Percentiles rank a stretch among this genome's conserved stretches.
These are phyloP conservation scores for Nemophila menziesii DNA, from an alignment of 257 asterid species.

Conservation along the genomic window DNA sequence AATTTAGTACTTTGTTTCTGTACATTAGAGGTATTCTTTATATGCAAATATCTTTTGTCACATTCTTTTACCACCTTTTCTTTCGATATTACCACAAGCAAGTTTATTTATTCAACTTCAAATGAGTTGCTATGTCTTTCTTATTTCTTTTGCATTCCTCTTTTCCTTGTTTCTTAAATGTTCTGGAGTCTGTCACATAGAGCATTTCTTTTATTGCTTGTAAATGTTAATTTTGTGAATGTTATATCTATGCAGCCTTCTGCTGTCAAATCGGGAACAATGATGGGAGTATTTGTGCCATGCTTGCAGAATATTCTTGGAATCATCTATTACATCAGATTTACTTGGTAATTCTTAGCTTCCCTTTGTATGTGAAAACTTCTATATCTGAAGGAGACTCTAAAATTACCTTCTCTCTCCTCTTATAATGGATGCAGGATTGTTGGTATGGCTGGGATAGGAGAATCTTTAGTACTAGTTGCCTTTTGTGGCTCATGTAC, in stretches of 20 bases:
- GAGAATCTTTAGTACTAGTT: slow-evolving; percentile 82
- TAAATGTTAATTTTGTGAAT: slow-evolving; percentile 7
- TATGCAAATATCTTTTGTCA: too few species aligned
- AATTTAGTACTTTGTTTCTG: neutral
- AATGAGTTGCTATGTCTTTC: too few species aligned
- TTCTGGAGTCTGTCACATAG: neutral
- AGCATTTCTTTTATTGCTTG: slow-evolving; percentile 1
- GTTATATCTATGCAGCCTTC: slow-evolving; percentile 38
- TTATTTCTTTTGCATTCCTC: neutral
- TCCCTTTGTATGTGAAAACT: slow-evolving; percentile 5
- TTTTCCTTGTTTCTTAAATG: too few species aligned
- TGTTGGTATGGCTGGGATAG: slow-evolving; percentile 98
- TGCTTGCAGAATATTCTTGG: slow-evolving; percentile 96
- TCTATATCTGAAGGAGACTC: neutral
- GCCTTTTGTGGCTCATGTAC: slow-evolving; percentile 93
- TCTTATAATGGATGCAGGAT: slow-evolving; percentile 66
- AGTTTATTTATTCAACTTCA: too few species aligned
- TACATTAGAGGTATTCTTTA: neutral
- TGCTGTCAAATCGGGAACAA: slow-evolving; percentile 68
- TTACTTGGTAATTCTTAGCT: slow-evolving; percentile 59
- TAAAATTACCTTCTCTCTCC: neutral
- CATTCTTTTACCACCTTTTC: too few species aligned
- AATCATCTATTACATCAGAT: slow-evolving; percentile 88
- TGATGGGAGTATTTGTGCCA: slow-evolving; percentile 99
- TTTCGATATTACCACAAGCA: too few species aligned